Evolutionary conservation across 192 early-diverging fungal species (phyloP).

Genomic region (Chytriomyces sp.): DNA sequence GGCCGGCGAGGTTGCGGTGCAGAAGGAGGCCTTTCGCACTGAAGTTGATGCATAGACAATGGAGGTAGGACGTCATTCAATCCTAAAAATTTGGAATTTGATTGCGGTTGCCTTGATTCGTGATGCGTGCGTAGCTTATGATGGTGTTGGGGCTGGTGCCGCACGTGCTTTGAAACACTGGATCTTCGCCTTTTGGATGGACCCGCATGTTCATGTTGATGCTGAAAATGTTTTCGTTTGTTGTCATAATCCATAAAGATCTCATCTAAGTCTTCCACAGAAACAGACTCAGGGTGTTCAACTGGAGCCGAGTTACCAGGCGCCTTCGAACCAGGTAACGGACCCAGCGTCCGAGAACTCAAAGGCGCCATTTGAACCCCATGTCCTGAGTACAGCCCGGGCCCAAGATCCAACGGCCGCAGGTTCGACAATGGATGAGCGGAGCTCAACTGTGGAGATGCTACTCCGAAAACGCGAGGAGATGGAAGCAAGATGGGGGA

Average conservation of each 20-base stretch:
- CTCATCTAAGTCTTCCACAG: conserved; percentile 28
- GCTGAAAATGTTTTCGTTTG: too few relatives aligned
- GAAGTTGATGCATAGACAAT: too few relatives aligned
- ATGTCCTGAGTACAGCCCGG: conserved; percentile 12
- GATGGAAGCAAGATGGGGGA: conserved; percentile 29
- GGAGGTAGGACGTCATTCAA: not conserved
- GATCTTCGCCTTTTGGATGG: not conserved
- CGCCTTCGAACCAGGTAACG: not conserved
- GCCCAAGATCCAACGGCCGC: conserved; percentile 21
- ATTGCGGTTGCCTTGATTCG: too few relatives aligned
- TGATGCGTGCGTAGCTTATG: too few relatives aligned
- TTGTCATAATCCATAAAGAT: conserved; percentile 23
- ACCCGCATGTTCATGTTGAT: too few relatives aligned
- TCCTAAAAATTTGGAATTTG: not conserved
- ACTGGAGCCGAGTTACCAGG: not conserved
- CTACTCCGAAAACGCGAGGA: not conserved
- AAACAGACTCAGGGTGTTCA: conserved; percentile 22
- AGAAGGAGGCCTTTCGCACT: too few relatives aligned
- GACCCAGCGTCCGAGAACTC: too few relatives aligned
- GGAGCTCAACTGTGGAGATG: conserved; percentile 21
- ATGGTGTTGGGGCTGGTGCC: not conserved
- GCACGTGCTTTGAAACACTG: not conserved
- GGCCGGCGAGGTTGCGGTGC: not conserved
- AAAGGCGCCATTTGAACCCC: too few relatives aligned
- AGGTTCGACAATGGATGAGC: not conserved